Percentiles rank a stretch among this genome's conserved stretches.
Evolutionary conservation across 2,329 filamentous ascomycete species (phyloP).

Genomic region (Ophiostoma piceae): DNA sequence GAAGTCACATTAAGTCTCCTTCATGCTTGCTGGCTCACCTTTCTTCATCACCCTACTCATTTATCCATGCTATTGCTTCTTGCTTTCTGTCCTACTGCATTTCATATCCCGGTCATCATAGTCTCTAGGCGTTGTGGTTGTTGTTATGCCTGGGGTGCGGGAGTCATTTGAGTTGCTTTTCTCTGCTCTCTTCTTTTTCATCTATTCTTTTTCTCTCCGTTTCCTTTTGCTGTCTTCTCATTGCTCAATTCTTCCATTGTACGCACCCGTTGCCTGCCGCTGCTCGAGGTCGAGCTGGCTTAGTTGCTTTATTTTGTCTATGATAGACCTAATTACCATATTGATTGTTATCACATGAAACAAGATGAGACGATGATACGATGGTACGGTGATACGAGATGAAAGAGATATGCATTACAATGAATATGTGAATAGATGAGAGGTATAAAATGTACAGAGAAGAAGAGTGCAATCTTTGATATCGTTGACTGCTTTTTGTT

Average conservation of each 20-base stretch:
- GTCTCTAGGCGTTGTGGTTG: conserved; percentile 4
- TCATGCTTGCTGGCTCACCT: background rate
- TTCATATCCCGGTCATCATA: conserved; percentile 9
- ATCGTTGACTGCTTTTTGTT: background rate
- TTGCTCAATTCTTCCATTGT: background rate
- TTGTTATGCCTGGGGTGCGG: background rate
- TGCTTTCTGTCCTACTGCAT: background rate
- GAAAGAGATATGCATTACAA: background rate
- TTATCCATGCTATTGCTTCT: background rate
- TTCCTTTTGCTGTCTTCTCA: background rate
- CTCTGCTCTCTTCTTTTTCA: background rate
- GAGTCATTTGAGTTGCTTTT: background rate
- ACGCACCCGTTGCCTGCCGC: background rate
- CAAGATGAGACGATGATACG: background rate
- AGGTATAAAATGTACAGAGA: conserved; percentile 1
- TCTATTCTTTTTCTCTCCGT: background rate
- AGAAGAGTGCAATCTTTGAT: background rate
- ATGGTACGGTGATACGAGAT: background rate
- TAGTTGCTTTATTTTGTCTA: background rate
- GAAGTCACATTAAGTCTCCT: background rate
- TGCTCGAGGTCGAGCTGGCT: background rate
- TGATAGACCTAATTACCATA: background rate
- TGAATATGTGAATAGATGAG: background rate
- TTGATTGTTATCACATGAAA: background rate
- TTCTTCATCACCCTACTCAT: background rate